A percentile compares a stretch with the other conserved stretches of the same genome.
Conservation (phyloP, 805 yeast genomes). For the Isabelozyma pseudorhagii region DNA sequence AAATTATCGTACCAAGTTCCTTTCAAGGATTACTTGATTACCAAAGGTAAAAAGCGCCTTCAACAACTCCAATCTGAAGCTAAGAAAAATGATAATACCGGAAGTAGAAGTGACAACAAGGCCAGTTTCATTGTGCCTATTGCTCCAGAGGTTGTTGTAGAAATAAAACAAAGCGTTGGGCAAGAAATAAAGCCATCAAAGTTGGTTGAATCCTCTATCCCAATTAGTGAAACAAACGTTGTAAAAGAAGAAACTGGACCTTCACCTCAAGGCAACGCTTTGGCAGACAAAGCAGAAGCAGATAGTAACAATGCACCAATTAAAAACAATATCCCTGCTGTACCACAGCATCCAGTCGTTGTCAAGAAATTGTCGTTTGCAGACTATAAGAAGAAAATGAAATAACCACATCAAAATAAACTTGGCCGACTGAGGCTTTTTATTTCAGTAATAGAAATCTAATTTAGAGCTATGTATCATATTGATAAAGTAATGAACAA, state of each 20-base stretch:
- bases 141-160: slow-evolving; percentile 19
- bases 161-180: slow-evolving; percentile 17
- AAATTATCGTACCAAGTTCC: slow-evolving; percentile 17
- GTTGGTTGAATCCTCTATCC: neutral
- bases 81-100: neutral
- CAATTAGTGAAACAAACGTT: neutral
- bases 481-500: no score
- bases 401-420: slow-evolving; percentile 9
- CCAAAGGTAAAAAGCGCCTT: slow-evolving; percentile 12
- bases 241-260: neutral
- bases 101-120: neutral
- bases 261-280: neutral
- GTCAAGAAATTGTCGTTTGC: slow-evolving; percentile 69
- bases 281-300: slow-evolving; percentile 6
- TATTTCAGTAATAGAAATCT: neutral
- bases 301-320: neutral
- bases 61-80: slow-evolving; percentile 1
- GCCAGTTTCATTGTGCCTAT: slow-evolving; percentile 17
- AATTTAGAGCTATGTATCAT: no score
- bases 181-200: slow-evolving; percentile 19
- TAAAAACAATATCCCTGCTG: slow-evolving; percentile 1
- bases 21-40: slow-evolving; percentile 19
- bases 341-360: neutral
- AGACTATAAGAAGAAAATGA: slow-evolving; percentile 64
- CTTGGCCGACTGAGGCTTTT: neutral